Evolutionary conservation across 1,284 basidiomycete genomes (phyloP), one percentile per base, ranked within the genome.

Genomic region (Athelia sp.): DNA sequence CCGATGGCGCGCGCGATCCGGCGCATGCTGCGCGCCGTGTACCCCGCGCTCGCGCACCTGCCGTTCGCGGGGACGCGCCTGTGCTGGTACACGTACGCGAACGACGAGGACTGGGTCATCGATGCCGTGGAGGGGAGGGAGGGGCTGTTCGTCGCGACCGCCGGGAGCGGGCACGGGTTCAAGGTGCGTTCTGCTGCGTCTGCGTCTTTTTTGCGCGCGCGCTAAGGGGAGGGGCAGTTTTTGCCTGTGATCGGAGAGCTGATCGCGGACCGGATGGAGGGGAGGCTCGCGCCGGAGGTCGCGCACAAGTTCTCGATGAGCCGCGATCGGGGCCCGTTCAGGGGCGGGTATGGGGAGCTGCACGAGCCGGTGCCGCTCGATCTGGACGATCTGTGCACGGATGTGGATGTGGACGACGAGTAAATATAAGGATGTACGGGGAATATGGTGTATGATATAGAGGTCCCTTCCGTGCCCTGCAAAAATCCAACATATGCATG

Each of bases 21-120:
- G 23, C 59, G 65, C 10, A 62, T 73, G 34, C 64, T 94, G 6
- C 60, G 66, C n/a, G 58, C 64, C 17, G 65, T 90, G 31, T 93
- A 86, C 65, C 92, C 92, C 14, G 78, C 79, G 48, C 73, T 95
- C 42, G 84, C 79, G 4, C 64, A 77, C 54, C 85, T 80, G 60
- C 78, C 84, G 0, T 85, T 91, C 57, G 65, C 65, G 19, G 70
- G 68, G 3, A 93, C 90, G 6, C 75, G 93, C 46, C 70, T 95
- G 54, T 95, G 93, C 70, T 94, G 91, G 90, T 89, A 90, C 58
- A 82, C 81, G n/a, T 86, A 89, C 59, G 76, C 85, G 2, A 74
- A 80, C 1, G 88, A 93, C 60, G 81, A 79, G 1, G 73, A 92
- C 65, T 93, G 87, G 85, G 71, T 92, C 34, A 88, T 93, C 54